Evolutionary conservation across 192 early-diverging fungal species (phyloP), one percentile per base, ranked within the genome.

Genomic region (Backusella morwellensis): DNA sequence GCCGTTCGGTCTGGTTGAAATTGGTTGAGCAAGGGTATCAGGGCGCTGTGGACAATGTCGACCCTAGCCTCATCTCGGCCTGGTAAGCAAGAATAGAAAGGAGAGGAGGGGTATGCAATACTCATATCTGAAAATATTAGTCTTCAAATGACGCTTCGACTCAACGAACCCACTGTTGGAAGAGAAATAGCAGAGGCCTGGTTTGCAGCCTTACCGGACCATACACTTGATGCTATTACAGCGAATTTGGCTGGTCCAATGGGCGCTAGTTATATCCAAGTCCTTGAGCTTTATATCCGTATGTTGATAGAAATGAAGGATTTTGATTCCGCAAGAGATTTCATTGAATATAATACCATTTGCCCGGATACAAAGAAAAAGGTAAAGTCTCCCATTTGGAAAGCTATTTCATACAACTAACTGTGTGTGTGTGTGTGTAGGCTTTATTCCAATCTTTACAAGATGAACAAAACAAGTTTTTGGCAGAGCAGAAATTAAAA

Each of bases 141-240:
- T 63, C 56, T 63, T 63, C 56, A 63, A 63, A 74, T 82, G 77
- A 56, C 77, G 4, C 40, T 83, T 14, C 63, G 66, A 42, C 23
- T 72, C 9, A 26, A 69, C 68, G 67, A 68, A 19, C 66, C 68
- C 34, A 41, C 19, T 6, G 79, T 80, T 1, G 82, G 76, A 14
- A 80, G 74, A 68, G 79, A 84, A 47, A 42, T 81, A 29, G 79
- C 74, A 34, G 82, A 84, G 44, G 50, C 73, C 68, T 84, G 82
- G 82, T 78, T 78, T 56, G 71, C 78, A 0, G 40, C 38, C 63
- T n/a, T 84, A 63, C 44, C 79, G 7, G 82, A 84, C 38, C 9
- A 40, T 14, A 75, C 68, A 6, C 14, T 67, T 7, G 76, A 73
- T 68, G 38, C 68, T 69, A 36, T 72, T 21, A 70, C 70, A 29